These are phyloP conservation scores for Novakomyces olei DNA, from an alignment of 805 yeast species.

Conservation along the genomic window DNA sequence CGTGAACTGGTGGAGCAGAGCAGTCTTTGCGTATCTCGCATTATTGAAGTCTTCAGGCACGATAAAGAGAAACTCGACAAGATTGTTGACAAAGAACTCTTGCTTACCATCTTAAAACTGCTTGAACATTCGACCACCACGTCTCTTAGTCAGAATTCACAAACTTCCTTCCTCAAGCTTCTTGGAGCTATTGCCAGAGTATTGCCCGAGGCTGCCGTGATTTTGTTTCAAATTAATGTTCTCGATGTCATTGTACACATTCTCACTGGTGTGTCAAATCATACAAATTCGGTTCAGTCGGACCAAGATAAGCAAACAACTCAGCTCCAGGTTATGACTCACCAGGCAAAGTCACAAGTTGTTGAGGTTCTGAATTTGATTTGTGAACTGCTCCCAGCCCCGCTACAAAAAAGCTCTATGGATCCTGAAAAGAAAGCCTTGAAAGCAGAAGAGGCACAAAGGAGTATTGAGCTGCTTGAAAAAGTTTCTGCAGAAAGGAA, in stretches of 20 bases:
- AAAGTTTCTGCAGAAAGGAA: constrained; percentile 13
- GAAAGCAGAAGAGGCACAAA: constrained; percentile 9
- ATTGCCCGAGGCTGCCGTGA: constrained; percentile 23
- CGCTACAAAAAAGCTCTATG: constrained; percentile 2
- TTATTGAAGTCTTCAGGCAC: constrained; percentile 27
- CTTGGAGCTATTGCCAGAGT: constrained; percentile 22
- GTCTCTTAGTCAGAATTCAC: too few species aligned
- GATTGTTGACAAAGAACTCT: constrained; percentile 20
- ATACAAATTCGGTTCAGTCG: too few species aligned
- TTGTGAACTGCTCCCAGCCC: constrained; percentile 33
- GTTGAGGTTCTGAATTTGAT: constrained; percentile 32
- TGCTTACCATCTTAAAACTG: too few species aligned
- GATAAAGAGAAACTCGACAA: constrained; percentile 25
- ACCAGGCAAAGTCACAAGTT: constrained; percentile 46
- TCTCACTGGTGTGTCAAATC: constrained; percentile 26
- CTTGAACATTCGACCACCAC: too few species aligned
- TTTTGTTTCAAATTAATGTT: constrained; percentile 27
- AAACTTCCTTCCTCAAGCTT: constrained; percentile 19
- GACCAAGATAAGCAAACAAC: constrained; percentile 15
- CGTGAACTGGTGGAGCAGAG: constrained; percentile 36
- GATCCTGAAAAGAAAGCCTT: constrained; percentile 6
- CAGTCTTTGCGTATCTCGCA: constrained; percentile 40
- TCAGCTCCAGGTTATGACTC: constrained; percentile 31
- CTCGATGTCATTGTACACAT: constrained; percentile 28
- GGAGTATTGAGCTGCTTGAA: constrained; percentile 17